These are phyloP conservation scores for Arachnopeziza araneosa DNA, from an alignment of 2,329 filamentous ascomycete species.

Conservation along the genomic window DNA sequence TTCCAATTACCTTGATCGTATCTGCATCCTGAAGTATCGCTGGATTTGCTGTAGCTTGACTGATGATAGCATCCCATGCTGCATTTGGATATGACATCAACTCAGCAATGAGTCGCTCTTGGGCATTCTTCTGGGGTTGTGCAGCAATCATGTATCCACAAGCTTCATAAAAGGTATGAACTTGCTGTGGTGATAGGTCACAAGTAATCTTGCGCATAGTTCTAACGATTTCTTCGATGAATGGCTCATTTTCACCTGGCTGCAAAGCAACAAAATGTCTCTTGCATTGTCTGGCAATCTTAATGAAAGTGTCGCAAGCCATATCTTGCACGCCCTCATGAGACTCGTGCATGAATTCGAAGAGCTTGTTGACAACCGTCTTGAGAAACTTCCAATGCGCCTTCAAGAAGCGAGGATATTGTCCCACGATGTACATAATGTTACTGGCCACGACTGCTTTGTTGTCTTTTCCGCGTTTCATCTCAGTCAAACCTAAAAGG, in stretches of 20 bases:
- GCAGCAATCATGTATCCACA: conserved; percentile 99
- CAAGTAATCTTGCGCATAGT: conserved; percentile 94
- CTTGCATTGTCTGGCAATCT: conserved; percentile 97
- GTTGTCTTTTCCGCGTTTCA: conserved; percentile 99
- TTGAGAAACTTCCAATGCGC: conserved; percentile 99
- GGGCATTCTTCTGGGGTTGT: conserved; percentile 89
- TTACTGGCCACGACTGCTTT: conserved; percentile 98
- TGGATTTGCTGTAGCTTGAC: conserved; percentile 77
- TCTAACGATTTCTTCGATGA: conserved; percentile 97
- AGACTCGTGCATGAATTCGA: conserved; percentile 99
- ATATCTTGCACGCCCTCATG: conserved; percentile 99
- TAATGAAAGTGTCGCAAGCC: conserved; percentile 99
- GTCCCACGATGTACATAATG: conserved; percentile 99
- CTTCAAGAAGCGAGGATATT: conserved; percentile 97
- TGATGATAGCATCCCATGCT: conserved; percentile 94
- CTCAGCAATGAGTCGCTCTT: conserved; percentile 85
- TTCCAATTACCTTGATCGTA: conserved; percentile 97
- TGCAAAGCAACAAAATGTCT: conserved; percentile 96
- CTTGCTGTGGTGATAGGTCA: conserved; percentile 91
- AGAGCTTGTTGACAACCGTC: conserved; percentile 98
- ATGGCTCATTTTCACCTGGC: conserved; percentile 88
- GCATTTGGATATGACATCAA: conserved; percentile 90
- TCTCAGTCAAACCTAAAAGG: conserved; percentile 90
- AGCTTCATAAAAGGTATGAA: conserved; percentile 98
- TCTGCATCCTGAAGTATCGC: conserved; percentile 84